Evolutionary conservation across 169 alveolate species (phyloP).

Genomic region (Toxoplasma gondii): DNA sequence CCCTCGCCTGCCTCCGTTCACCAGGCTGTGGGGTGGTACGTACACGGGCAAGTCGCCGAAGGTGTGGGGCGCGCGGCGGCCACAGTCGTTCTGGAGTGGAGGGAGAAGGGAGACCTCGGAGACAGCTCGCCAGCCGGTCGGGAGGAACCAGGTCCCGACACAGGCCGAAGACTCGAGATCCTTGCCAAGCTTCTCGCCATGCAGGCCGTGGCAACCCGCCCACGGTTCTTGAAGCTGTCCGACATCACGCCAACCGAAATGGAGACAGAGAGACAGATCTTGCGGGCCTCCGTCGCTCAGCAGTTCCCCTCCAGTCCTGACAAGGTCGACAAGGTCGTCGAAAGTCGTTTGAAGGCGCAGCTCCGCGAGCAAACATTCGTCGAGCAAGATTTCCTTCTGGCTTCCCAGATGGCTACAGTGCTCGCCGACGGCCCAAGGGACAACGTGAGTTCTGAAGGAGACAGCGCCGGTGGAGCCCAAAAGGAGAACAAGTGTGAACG

Average conservation of each 20-base stretch:
- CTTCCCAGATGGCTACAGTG: neutral
- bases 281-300: neutral
- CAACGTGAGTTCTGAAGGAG: neutral
- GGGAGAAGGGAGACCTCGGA: neutral
- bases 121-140: neutral
- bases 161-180: neutral
- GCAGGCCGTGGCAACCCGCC: constrained; percentile 35
- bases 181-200: constrained; percentile 15
- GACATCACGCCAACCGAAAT: neutral
- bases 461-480: constrained; percentile 22
- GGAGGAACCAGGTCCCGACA: neutral
- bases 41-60: constrained; percentile 7
- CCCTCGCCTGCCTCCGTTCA: neutral
- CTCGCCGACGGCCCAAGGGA: neutral
- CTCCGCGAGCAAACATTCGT: neutral
- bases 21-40: constrained; percentile 10
- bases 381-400: constrained; percentile 31
- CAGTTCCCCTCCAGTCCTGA: neutral
- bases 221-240: neutral
- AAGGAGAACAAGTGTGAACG: neutral
- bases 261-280: neutral
- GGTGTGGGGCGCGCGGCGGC: constrained; percentile 27
- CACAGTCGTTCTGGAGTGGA: neutral
- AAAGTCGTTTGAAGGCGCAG: neutral
- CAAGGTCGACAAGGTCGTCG: neutral